Base-by-base conservation (phyloP, 169 alveolate genomes). In the Theileria equi region DNA sequence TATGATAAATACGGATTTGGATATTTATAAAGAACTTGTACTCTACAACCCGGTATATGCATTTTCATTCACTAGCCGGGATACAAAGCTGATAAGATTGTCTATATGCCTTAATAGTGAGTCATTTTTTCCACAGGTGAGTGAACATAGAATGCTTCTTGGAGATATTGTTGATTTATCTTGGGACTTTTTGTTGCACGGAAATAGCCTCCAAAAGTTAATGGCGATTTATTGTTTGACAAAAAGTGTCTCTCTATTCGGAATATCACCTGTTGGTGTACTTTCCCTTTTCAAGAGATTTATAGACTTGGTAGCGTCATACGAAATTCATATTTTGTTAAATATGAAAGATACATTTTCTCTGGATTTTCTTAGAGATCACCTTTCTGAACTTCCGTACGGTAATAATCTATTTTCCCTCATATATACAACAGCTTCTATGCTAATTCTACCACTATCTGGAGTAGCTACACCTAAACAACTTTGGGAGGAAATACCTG, bases 171-270 rank as follows among this genome's bases (percentile, higher is more conserved):
- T n/a, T 13, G 60, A 40, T 2, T 67, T 67, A 1, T 67, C 53
- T 21, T 67, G 79, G 79, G 43, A 55, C 16, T 38, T 53, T 11
- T 55, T 44, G 1, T 25, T 4, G 1, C 63, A 67, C 0, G 67
- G 79, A 17, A 68, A 57, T 45, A 49, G 50, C 2, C 4, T 67
- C 38, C 70, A 54, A 29, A 53, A 57, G 19, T 59, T 67, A 1
- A 36, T 55, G 1, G 23, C 79, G 4, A 8, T 67, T 11, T 1
- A 17, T 3, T 55, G 67, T 29, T 19, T 67, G 69, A 11, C 63
- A 47, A 53, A 44, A 25, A 2, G 52, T 17, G 71, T 67, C 3
- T 58, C 45, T 13, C 3, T 32, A 26, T 26, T 28, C 21, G 26
- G 43, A 16, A 53, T 62, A 2, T 53, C 67, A 3, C 4, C 61